These are phyloP conservation scores for Neoboletus magnificus DNA, from an alignment of 768 basidiomycete genomes.

Conservation along the genomic window DNA sequence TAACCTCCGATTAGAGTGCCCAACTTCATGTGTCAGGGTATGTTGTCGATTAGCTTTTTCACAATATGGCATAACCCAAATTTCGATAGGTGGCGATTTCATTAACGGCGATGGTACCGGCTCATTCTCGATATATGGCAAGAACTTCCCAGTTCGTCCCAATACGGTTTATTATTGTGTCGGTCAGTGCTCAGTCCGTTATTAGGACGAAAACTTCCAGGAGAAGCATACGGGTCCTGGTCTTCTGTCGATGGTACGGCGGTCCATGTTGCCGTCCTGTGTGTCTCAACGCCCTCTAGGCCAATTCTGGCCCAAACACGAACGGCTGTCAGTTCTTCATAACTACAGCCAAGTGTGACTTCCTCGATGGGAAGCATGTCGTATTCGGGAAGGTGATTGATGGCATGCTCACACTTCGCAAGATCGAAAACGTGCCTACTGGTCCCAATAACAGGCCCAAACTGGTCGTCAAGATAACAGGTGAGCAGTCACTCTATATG, in stretches of 20 bases:
- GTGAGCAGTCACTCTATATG: constrained; percentile 39
- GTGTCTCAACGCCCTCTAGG: constrained; percentile 43
- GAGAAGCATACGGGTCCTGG: constrained; percentile 87
- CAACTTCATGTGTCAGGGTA: constrained; percentile 96
- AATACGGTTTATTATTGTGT: neutral
- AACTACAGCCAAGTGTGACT: constrained; percentile 91
- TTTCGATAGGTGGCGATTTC: constrained; percentile 80
- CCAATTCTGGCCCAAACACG: constrained; percentile 91
- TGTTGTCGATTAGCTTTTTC: neutral
- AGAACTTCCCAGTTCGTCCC: constrained; percentile 75
- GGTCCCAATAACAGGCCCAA: constrained; percentile 90
- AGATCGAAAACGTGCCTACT: constrained; percentile 94
- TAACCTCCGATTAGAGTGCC: constrained; percentile 53
- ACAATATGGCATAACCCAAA: neutral
- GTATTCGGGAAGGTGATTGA: constrained; percentile 91
- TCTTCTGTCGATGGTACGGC: constrained; percentile 80
- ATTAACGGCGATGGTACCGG: constrained; percentile 94
- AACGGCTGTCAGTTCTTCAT: constrained; percentile 99
- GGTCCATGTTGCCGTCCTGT: neutral
- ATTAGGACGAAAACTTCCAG: constrained; percentile 90
- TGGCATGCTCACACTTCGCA: constrained; percentile 91
- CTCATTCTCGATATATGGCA: constrained; percentile 94
- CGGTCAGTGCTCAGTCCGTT: neutral
- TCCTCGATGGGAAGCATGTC: constrained; percentile 92
- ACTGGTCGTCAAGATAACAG: constrained; percentile 81